Evolutionary conservation across 164 flowering plant species (phyloP), one percentile per base, ranked within the genome.

Genomic region (Magnolia sinica): DNA sequence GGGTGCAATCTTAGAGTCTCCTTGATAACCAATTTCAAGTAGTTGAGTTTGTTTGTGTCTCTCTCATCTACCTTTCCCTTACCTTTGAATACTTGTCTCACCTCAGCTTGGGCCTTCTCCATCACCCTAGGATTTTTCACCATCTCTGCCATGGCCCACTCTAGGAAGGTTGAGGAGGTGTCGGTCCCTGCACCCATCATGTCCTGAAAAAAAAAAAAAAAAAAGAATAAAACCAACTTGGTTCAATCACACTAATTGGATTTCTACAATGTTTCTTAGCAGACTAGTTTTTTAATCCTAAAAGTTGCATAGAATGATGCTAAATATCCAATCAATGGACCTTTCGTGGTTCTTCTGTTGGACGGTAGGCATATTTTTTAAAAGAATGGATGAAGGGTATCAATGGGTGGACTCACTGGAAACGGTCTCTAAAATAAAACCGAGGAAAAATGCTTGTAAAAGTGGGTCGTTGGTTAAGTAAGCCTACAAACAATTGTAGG

Each of bases 1-100:
- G 85, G 88, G 76, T 84, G 86, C 8, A 84, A 77, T 73, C 88
- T 83, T 13, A 86, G n/a, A 20, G 79, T 69, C 76, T 85, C 89
- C 58, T 71, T 50, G 63, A 71, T n/a, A 8, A 29, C 74, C 37
- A 58, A 27, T n/a, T 73, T 73, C 23, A 73, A 19, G 68, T 61
- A 73, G 24, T 19, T 19, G 11, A 73, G n/a, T 8, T 73, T 23
- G 29, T 8, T 10, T 13, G 27, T 63, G 76, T 37, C 76, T 51
- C 68, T n/a, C 51, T 73, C 68, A 18, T 63, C 51, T 10, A 73
- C 22, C 51, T 63, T 73, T 27, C 31, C 73, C 73, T 63, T 63
- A 9, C 51, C 55, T 31, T 37, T 50, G 5, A 73, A 16, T 13
- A 13, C 22, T 6, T 29, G 19, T 64, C 76, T 73, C 3, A 73